phyloP scores from a whole-genome alignment of 331 rosid species.

The Ulmus americana region DNA sequence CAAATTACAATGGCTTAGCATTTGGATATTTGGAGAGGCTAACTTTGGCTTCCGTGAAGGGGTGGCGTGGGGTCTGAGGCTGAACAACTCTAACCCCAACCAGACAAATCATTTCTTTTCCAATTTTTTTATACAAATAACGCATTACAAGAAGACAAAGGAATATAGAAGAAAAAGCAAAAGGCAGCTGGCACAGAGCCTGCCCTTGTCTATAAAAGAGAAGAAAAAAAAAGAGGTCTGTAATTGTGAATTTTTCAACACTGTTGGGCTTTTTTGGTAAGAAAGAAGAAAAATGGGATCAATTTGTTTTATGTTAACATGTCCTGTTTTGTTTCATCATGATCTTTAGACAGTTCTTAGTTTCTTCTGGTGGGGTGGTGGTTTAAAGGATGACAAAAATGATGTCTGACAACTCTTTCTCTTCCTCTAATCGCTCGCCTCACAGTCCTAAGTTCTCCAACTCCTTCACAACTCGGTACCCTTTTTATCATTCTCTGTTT shows the following conservation, averaged over 20 bases:
- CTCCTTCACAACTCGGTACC: slow-evolving; percentile 76
- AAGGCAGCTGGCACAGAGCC: slow-evolving; percentile 26
- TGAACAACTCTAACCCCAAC: slow-evolving; percentile 8
- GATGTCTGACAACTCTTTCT: slow-evolving; percentile 54
- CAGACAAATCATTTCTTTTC: slow-evolving; percentile 25
- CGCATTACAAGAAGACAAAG: slow-evolving; percentile 26
- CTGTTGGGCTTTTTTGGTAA: slow-evolving; percentile 30
- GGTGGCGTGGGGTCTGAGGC: slow-evolving; percentile 17
- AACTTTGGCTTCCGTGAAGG: slow-evolving; percentile 9
- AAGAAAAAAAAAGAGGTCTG: slow-evolving; percentile 22
- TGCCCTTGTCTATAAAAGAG: slow-evolving; percentile 20
- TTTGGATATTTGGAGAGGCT: background rate
- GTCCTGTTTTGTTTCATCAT: background rate
- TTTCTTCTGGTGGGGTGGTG: slow-evolving; percentile 8
- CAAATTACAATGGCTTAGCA: background rate
- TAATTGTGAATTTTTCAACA: slow-evolving; percentile 25
- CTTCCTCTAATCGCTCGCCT: slow-evolving; percentile 50
- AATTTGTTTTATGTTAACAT: background rate
- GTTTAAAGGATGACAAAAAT: slow-evolving; percentile 24
- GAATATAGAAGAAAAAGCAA: slow-evolving; percentile 43
- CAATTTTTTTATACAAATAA: background rate
- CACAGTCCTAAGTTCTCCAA: slow-evolving; percentile 51
- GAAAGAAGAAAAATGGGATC: background rate
- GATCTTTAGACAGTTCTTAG: slow-evolving; percentile 23
- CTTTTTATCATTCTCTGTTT: background rate